Conservation (phyloP, 768 basidiomycete species). For the Nidula microcarpa region DNA sequence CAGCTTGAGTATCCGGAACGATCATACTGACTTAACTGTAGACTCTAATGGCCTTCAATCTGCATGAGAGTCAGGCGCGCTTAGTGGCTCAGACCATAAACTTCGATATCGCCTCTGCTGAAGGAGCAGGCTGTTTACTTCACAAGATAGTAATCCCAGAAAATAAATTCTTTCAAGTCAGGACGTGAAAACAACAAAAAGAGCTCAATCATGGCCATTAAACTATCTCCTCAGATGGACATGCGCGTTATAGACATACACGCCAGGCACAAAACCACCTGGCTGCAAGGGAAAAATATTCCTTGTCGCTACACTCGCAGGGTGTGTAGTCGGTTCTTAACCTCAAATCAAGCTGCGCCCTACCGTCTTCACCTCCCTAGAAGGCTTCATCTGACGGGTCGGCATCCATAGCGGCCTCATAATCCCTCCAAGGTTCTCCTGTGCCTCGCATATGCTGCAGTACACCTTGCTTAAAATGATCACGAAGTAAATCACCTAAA, state of each 20-base stretch:
- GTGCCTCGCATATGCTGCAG: too few relatives aligned
- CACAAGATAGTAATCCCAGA: neutral
- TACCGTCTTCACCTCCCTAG: too few relatives aligned
- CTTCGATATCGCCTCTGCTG: constrained; percentile 68
- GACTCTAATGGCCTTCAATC: constrained; percentile 82
- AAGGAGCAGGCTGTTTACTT: constrained; percentile 45
- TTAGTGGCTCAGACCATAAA: constrained; percentile 53
- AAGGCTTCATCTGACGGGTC: too few relatives aligned
- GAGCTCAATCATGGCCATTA: constrained; percentile 53
- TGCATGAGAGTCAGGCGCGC: constrained; percentile 68
- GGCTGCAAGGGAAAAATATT: too few relatives aligned
- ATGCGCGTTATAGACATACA: constrained; percentile 42
- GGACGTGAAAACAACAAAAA: constrained; percentile 94
- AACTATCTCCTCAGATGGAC: constrained; percentile 81
- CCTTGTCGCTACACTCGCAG: too few relatives aligned
- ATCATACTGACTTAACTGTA: constrained; percentile 72
- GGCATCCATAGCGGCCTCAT: too few relatives aligned
- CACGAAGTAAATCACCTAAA: too few relatives aligned
- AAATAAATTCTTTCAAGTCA: constrained; percentile 45
- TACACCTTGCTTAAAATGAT: too few relatives aligned
- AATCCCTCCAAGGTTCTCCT: too few relatives aligned
- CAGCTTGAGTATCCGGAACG: constrained; percentile 86
- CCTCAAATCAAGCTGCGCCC: too few relatives aligned
- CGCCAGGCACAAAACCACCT: too few relatives aligned
- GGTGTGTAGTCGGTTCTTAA: too few relatives aligned